Percentiles rank a stretch among this genome's conserved stretches.
Evolutionary conservation across 2,329 filamentous ascomycete species (phyloP).

Genomic region (Fusarium sacchari): DNA sequence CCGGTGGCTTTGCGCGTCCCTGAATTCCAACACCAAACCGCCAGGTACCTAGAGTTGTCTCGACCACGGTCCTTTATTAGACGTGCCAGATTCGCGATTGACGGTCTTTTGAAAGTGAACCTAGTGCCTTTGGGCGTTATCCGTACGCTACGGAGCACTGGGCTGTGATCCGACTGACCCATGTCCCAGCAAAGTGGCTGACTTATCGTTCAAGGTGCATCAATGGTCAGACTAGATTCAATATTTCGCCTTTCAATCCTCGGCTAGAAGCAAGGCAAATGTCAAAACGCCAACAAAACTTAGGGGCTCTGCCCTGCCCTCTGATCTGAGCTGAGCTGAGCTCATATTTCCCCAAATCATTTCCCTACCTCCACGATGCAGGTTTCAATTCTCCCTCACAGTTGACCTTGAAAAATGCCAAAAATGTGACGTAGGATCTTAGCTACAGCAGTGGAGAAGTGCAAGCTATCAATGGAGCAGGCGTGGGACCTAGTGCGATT

Average conservation of each 20-base stretch:
- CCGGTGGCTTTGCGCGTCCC: slow-evolving; percentile 4
- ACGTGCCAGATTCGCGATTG: slow-evolving; percentile 32
- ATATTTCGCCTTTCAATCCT: slow-evolving; percentile 16
- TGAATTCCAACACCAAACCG: slow-evolving; percentile 15
- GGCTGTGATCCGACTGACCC: slow-evolving; percentile 13
- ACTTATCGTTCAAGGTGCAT: slow-evolving; percentile 21
- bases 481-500: slow-evolving; percentile 3
- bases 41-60: slow-evolving; percentile 4
- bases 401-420: slow-evolving; percentile 7
- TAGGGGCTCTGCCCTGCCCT: background rate
- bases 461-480: slow-evolving; percentile 18
- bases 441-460: slow-evolving; percentile 13
- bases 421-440: slow-evolving; percentile 29
- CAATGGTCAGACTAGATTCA: slow-evolving; percentile 27
- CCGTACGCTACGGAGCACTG: slow-evolving; percentile 9
- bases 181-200: slow-evolving; percentile 28
- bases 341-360: background rate
- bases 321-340: background rate
- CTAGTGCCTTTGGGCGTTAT: slow-evolving; percentile 22
- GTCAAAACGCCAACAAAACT: slow-evolving; percentile 1
- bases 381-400: slow-evolving; percentile 36
- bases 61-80: slow-evolving; percentile 15
- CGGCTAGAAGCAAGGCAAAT: background rate
- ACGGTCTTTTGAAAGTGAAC: background rate
- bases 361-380: slow-evolving; percentile 24